Conservation (phyloP, 352 stramenopile genomes). For the Globisporangium carolinianum region DNA sequence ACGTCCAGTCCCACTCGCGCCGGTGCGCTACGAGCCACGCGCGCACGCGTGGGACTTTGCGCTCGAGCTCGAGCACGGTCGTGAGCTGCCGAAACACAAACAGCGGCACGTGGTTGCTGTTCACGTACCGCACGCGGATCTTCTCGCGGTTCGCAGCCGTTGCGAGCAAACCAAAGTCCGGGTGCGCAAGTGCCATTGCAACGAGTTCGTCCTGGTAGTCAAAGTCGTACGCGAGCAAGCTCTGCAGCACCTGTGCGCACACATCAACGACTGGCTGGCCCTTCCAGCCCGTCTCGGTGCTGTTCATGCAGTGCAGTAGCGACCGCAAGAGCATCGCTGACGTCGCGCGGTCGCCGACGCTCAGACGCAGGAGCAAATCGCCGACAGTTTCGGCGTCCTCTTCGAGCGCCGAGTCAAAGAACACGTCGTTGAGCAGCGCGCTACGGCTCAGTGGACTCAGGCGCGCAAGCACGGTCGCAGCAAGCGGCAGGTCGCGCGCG, state of each 20-base stretch:
- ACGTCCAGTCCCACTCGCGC: constrained; percentile 73
- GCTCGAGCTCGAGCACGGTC: constrained; percentile 59
- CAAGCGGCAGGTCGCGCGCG: constrained; percentile 20
- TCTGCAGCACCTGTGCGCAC: constrained; percentile 54
- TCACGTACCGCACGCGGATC: constrained; percentile 53
- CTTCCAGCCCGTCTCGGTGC: constrained; percentile 83
- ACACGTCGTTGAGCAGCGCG: constrained; percentile 70
- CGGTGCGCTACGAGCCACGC: constrained; percentile 49
- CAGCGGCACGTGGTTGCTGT: constrained; percentile 59
- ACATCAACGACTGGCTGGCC: constrained; percentile 76
- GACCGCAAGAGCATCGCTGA: constrained; percentile 58
- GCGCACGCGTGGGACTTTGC: constrained; percentile 47
- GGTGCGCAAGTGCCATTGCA: constrained; percentile 54
- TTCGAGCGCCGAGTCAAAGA: constrained; percentile 82
- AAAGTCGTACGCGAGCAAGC: constrained; percentile 52
- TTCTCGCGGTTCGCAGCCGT: constrained; percentile 62
- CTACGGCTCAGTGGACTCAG: constrained; percentile 53
- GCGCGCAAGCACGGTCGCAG: constrained; percentile 32
- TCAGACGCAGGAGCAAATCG: constrained; percentile 67
- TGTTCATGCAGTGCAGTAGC: constrained; percentile 73
- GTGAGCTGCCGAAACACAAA: constrained; percentile 80
- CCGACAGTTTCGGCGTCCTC: constrained; percentile 79
- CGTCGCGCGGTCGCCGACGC: constrained; percentile 49
- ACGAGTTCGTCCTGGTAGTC: constrained; percentile 60
- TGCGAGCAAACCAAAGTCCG: constrained; percentile 62